Base-by-base conservation (phyloP, 495 filamentous ascomycete species). In the Peziza echinospora region DNA sequence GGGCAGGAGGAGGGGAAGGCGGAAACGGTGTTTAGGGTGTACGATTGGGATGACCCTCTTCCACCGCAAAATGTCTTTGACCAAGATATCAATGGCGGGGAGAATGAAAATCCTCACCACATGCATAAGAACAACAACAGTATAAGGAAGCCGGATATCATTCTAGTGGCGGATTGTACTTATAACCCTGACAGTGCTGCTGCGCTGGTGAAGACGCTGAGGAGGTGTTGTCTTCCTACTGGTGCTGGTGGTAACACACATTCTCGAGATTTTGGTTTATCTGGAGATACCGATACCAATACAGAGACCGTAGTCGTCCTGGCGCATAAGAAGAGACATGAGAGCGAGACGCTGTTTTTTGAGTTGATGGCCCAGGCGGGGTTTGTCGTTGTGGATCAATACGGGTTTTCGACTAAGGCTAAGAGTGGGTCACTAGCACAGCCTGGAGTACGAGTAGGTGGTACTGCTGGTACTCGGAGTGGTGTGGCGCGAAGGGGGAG, bases 101-200 rank as follows among this genome's bases (percentile, higher is more conserved):
- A n/a, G n/a, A n/a, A n/a, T n/a, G n/a, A n/a, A n/a, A n/a, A n/a
- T n/a, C n/a, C n/a, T n/a, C n/a, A n/a, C n/a, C n/a, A n/a, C n/a
- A n/a, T n/a, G n/a, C n/a, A n/a, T n/a, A n/a, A n/a, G n/a, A n/a
- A n/a, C n/a, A n/a, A n/a, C n/a, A n/a, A n/a, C n/a, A n/a, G n/a
- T n/a, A n/a, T n/a, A n/a, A n/a, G n/a, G n/a, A n/a, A n/a, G n/a
- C 76, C 78, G 62, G 79, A 92, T 58, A 54, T 96, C 25, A 67
- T 94, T 21, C 60, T 92, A 5, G 68, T 92, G 1, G 82, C 84
- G 16, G 89, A 97, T 57, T 94, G 89, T 66, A 97, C 85, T 9
- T 97, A 97, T 64, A 97, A 96, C 59, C 68, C 74, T 25, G 83
- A 89, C 58, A 82, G 76, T 40, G 64, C 84, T 26, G 80, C 80